phyloP scores from a whole-genome alignment of 2,329 filamentous ascomycete species.

The Ramichloridium luteum region DNA sequence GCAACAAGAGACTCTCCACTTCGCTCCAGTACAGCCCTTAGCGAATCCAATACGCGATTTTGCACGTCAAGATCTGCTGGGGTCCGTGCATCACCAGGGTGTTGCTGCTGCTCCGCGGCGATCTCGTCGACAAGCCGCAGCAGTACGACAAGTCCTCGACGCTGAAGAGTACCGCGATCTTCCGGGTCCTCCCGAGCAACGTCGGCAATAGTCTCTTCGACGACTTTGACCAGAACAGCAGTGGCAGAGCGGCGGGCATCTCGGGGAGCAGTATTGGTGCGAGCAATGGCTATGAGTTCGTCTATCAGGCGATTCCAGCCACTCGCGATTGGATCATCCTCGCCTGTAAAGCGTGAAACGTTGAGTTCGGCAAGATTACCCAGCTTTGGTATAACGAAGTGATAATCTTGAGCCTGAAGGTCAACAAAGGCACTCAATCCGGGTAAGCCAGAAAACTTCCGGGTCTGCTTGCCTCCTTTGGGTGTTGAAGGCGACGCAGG shows the following conservation, averaged over 20 bases:
- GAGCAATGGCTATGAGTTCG: conserved; percentile 39
- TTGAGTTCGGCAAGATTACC: conserved; percentile 35
- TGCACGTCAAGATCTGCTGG: conserved; percentile 45
- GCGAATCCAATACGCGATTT: conserved; percentile 54
- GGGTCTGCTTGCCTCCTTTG: conserved; percentile 15
- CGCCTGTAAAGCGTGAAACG: conserved; percentile 51
- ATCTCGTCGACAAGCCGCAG: conserved; percentile 34
- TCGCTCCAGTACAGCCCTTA: conserved; percentile 66
- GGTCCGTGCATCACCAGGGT: conserved; percentile 15
- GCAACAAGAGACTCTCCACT: conserved; percentile 72
- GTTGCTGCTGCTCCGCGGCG: conserved; percentile 15
- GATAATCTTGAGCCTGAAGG: conserved; percentile 31
- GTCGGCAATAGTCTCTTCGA: conserved; percentile 40
- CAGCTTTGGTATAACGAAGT: conserved; percentile 38
- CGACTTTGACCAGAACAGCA: conserved; percentile 37
- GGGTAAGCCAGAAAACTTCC: conserved; percentile 33
- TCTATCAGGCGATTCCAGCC: conserved; percentile 62
- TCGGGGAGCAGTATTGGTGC: conserved; percentile 26
- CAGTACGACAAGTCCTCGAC: conserved; percentile 25
- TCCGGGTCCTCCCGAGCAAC: conserved; percentile 35
- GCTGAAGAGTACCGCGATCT: conserved; percentile 19
- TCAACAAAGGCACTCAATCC: conserved; percentile 29
- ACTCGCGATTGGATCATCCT: conserved; percentile 51
- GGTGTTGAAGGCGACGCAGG: conserved; percentile 7
- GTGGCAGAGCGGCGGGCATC: conserved; percentile 38